Base-by-base conservation (phyloP, 176 grass and related monocot species). In the Phragmites australis region DNA sequence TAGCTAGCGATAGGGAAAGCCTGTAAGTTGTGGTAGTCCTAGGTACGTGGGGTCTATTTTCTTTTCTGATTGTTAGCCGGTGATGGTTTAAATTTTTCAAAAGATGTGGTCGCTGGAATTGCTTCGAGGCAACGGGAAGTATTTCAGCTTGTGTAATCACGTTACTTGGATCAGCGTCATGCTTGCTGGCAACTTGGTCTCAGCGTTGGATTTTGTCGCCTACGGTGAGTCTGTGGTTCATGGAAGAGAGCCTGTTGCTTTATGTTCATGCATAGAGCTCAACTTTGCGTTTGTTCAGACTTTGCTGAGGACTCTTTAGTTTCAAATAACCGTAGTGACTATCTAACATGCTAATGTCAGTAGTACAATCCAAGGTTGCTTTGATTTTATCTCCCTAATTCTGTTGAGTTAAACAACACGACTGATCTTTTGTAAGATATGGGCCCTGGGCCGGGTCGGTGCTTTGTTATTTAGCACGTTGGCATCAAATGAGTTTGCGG, bases 1-100 rank as follows among this genome's bases (percentile, higher is more conserved):
- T 89, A 40, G 76, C 45, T 65, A 77, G 77, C 64, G 55, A 63
- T 70, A 81, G 82, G 32, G 68, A 82, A 47, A 82, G 6, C 66
- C 30, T 73, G 72, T 65, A 90, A 74, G 50, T 86, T 81, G 61
- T 68, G 43, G 41, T 89, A 22, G 63, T 89, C 51, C 54, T 76
- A 65, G 82, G 65, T 70, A 56, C 55, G 34, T 70, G 34, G 65
- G 37, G 69, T 76, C 3, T 64, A 17, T 76, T 70, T 85, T 18
- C 68, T 85, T 46, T 31, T 69, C 50, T 81, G 39, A 85, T 70
- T 76, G 76, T 75, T 75, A 32, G 23, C 62, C 76, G 56, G 60
- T 70, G 29, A 61, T 53, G 63, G 26, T 70, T 19, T 70, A 32
- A 43, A 9, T 52, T 60, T 54, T 81, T 70, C 5, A 69, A 40